Conservation (phyloP, 2,329 filamentous ascomycete genomes). For the Alternaria longipes region DNA sequence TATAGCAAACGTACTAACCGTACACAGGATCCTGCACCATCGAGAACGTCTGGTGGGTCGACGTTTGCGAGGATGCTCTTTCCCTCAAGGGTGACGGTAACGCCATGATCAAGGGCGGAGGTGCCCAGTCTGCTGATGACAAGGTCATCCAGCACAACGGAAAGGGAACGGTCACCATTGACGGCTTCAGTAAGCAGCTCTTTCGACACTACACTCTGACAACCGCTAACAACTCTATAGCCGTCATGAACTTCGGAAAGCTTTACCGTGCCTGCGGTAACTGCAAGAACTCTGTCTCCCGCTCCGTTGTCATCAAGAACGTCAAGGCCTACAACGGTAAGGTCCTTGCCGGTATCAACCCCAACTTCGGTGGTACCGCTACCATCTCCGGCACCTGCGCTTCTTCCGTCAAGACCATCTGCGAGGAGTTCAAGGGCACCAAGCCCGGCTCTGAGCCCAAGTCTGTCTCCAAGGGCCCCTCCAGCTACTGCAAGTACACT, state of each 20-base stretch:
- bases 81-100: conserved; percentile 50
- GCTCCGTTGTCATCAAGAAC: conserved; percentile 58
- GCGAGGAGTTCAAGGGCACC: conserved; percentile 48
- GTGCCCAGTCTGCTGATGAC: conserved; percentile 51
- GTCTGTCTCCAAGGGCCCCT: conserved; percentile 41
- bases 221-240: conserved; percentile 32
- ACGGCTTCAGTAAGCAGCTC: conserved; percentile 42
- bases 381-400: conserved; percentile 52
- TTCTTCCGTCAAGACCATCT: conserved; percentile 43
- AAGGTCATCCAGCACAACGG: conserved; percentile 58
- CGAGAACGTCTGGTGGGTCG: conserved; percentile 55
- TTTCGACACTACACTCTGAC: conserved; percentile 48
- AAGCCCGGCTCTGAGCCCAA: conserved; percentile 41
- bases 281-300: conserved; percentile 58
- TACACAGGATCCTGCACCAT: conserved; percentile 33
- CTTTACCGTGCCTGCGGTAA: conserved; percentile 60
- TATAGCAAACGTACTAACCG: conserved; percentile 15
- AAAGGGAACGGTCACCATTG: conserved; percentile 51
- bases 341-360: conserved; percentile 60
- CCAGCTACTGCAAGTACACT: conserved; percentile 44
- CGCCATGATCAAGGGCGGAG: conserved; percentile 53
- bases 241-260: conserved; percentile 50
- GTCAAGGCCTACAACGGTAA: conserved; percentile 56
- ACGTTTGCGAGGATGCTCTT: conserved; percentile 55
- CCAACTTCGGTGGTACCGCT: conserved; percentile 61